Conservation (phyloP, 1,284 basidiomycete species). For the Ganoderma lucidum region DNA sequence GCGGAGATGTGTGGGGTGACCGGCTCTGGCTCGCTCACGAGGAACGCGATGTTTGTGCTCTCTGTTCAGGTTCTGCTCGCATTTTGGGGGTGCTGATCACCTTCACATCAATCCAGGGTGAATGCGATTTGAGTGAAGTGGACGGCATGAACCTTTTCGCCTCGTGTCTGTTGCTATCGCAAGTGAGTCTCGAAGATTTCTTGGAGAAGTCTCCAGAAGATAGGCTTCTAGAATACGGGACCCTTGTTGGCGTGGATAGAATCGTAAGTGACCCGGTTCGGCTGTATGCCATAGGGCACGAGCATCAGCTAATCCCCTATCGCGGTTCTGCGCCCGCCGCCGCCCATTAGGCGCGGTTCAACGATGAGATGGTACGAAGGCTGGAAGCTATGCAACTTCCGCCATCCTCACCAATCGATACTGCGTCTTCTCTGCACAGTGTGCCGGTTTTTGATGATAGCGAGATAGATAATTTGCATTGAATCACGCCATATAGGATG, state of each 20-base stretch:
- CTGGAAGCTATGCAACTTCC: conserved; percentile 43
- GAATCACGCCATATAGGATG: background rate
- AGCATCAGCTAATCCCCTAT: conserved; percentile 4
- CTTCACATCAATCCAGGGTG: conserved; percentile 52
- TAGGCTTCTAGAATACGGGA: conserved; percentile 54
- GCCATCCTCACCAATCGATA: conserved; percentile 32
- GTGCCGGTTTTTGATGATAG: conserved; percentile 24
- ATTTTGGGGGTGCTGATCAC: background rate
- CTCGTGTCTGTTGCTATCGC: conserved; percentile 65
- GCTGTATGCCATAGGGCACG: background rate
- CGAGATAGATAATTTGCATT: conserved; percentile 12
- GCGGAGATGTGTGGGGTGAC: conserved; percentile 61
- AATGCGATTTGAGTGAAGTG: conserved; percentile 57
- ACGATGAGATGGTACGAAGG: conserved; percentile 49
- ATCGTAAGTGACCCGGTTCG: conserved; percentile 53
- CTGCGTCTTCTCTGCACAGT: conserved; percentile 26
- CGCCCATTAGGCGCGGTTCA: conserved; percentile 45
- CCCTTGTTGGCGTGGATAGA: conserved; percentile 57
- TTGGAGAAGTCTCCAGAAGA: conserved; percentile 57
- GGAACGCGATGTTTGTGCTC: conserved; percentile 50
- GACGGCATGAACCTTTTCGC: conserved; percentile 74
- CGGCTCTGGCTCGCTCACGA: conserved; percentile 68
- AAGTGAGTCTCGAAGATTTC: conserved; percentile 62
- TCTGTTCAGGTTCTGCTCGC: background rate
- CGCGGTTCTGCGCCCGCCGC: background rate